Evolutionary conservation across 2,329 filamentous ascomycete genomes (phyloP).

Genomic region (Diaporthe longicolla): DNA sequence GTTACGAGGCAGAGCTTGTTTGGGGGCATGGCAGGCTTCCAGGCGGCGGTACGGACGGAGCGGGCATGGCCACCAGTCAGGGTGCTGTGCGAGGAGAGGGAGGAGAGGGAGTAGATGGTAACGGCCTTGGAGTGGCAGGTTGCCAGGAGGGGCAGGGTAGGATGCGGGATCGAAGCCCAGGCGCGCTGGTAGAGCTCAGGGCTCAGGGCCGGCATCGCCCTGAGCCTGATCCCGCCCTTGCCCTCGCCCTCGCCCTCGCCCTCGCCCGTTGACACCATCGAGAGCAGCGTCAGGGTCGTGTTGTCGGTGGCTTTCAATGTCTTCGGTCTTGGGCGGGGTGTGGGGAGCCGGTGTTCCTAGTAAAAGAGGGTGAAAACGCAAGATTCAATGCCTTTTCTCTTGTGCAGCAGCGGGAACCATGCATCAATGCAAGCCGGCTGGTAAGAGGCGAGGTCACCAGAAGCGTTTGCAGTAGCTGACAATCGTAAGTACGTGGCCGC

Average conservation of each 20-base stretch:
- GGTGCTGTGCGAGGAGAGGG: slow-evolving; percentile 82
- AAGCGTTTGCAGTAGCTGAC: neutral
- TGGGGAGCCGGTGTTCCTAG: neutral
- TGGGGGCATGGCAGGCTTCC: slow-evolving; percentile 80
- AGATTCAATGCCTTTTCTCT: neutral
- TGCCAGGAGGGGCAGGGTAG: slow-evolving; percentile 87
- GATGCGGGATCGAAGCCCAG: slow-evolving; percentile 90
- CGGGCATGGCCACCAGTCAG: slow-evolving; percentile 92
- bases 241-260: slow-evolving; percentile 44
- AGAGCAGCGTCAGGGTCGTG: neutral
- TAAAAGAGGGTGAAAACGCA: neutral
- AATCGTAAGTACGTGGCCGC: neutral
- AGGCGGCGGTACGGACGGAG: slow-evolving; percentile 86
- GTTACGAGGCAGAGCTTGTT: slow-evolving; percentile 85
- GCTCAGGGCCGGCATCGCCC: slow-evolving; percentile 64
- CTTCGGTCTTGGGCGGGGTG: neutral
- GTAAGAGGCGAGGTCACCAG: neutral
- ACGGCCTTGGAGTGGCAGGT: slow-evolving; percentile 90
- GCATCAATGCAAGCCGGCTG: neutral
- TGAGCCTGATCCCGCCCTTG: slow-evolving; percentile 28
- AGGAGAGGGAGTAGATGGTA: slow-evolving; percentile 88
- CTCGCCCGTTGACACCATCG: slow-evolving; percentile 53
- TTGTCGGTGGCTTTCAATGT: neutral
- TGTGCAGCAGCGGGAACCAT: neutral
- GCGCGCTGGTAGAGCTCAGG: slow-evolving; percentile 78